Evolutionary conservation across 306 rosid genomes (phyloP).

Genomic region (Quercus ilex): DNA sequence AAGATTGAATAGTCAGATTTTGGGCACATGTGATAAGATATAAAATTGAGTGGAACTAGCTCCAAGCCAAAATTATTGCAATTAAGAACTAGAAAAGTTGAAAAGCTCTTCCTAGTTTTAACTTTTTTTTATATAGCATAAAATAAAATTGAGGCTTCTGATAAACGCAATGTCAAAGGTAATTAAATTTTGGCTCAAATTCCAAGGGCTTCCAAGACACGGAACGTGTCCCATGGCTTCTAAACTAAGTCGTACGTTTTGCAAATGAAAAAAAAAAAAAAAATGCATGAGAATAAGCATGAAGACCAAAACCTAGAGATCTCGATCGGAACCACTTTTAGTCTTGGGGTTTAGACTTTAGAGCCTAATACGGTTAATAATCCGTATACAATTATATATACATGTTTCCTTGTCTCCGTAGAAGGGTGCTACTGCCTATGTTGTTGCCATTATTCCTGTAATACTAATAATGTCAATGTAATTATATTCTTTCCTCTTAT

Average conservation of each 20-base stretch:
- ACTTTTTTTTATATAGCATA: too few relatives aligned
- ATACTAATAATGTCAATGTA: background rate
- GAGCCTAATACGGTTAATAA: slow-evolving; percentile 9
- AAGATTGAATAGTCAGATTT: too few relatives aligned
- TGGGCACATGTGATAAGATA: too few relatives aligned
- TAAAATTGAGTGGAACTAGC: too few relatives aligned
- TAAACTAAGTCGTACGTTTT: slow-evolving; percentile 19
- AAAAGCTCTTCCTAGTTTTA: too few relatives aligned
- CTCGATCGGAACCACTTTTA: slow-evolving; percentile 20
- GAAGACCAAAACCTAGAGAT: slow-evolving; percentile 31
- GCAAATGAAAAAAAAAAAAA: background rate
- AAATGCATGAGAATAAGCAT: background rate
- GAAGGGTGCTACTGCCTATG: slow-evolving; percentile 49
- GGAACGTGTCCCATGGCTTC: slow-evolving; percentile 12
- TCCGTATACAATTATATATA: background rate
- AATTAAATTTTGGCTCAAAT: too few relatives aligned
- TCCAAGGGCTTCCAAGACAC: slow-evolving; percentile 26
- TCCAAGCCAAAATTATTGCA: too few relatives aligned
- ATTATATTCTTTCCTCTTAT: background rate
- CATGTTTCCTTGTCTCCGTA: background rate
- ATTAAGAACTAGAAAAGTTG: too few relatives aligned
- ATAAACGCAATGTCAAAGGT: background rate
- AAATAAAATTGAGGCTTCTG: background rate
- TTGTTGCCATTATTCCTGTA: slow-evolving; percentile 54
- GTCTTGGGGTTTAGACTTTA: slow-evolving; percentile 15